Base-by-base conservation (phyloP, 257 asterid species). In the Plantago ovata region DNA sequence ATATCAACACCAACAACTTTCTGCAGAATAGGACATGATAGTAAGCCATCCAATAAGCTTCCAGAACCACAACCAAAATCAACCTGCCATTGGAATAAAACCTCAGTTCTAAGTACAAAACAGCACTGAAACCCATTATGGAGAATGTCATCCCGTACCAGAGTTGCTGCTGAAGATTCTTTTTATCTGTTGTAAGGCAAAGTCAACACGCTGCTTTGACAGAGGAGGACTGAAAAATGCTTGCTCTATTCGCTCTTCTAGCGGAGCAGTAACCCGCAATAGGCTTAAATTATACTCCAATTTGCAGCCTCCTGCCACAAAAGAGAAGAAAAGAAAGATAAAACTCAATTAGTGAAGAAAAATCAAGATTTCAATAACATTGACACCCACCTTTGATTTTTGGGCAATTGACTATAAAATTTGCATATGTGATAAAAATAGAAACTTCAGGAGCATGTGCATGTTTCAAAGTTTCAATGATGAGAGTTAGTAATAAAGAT, bases 51-150 rank as follows among this genome's bases (percentile, higher is more conserved):
- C 79, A 92, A 69, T 58, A 92, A 81, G 73, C 98, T 85, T 76
- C 98, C 98, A 45, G 98, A 86, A 63, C 96, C 98, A 75, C 95
- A 92, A 66, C 97, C 98, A 72, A 88, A 92, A 74, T 92, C 98
- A 22, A 88, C 95, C 98, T 92, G 85, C 68, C 74, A 47, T 53
- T 18, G 38, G 32, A 47, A 68, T 48, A 12, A 54, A 62, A 38
- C 60, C 75, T 63, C 28, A 22, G 73, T 68, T 56, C 53, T 56
- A 63, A 65, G 22, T 33, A 19, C 50, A 41, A 13, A 15, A 58
- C 62, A 39, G 44, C 53, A 50, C 33, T 43, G 40, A 44, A 69
- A 60, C 49, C 57, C 36, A 69, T 60, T 53, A 50, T 9, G 44
- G 33, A 19, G 41, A 22, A 60, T 58, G 65, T 49, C 60, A 56